A percentile compares a stretch with the other conserved stretches of the same genome.
These are phyloP conservation scores for Rhynchospora tenuis DNA, from an alignment of 176 grass and related monocot genomes.

Conservation along the genomic window DNA sequence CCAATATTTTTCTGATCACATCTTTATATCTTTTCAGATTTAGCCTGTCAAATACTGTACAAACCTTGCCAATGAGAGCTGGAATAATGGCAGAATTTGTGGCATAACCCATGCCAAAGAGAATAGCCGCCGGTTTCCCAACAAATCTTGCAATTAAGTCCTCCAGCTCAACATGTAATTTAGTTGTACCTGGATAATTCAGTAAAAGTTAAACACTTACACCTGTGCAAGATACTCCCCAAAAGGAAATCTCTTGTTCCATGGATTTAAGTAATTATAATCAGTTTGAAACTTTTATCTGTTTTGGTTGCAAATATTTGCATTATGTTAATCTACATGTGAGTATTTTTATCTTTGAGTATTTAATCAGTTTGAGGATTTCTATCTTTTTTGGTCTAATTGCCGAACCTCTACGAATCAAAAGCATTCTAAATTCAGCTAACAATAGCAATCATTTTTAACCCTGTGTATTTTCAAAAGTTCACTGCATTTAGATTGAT, in stretches of 20 bases:
- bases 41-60: background rate
- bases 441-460: background rate
- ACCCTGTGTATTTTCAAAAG: background rate
- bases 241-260: background rate
- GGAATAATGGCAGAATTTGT: conserved; percentile 85
- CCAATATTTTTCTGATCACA: background rate
- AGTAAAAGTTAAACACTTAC: background rate
- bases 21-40: background rate
- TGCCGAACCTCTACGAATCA: background rate
- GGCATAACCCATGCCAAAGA: conserved; percentile 91
- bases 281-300: too few relatives aligned
- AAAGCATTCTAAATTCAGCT: background rate
- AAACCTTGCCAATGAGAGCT: conserved; percentile 65
- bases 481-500: background rate
- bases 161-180: conserved; percentile 66
- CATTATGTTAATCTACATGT: too few relatives aligned
- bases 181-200: conserved; percentile 61
- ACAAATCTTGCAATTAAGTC: conserved; percentile 70
- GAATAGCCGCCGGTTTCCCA: conserved; percentile 69
- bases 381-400: background rate
- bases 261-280: background rate
- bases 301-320: too few relatives aligned
- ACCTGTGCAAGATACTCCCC: background rate
- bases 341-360: background rate
- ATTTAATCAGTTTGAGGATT: background rate